Percentiles rank a stretch among this genome's conserved stretches.
Conservation (phyloP, 108 stramenopile genomes). For the Pseudonitzschia pungens region DNA sequence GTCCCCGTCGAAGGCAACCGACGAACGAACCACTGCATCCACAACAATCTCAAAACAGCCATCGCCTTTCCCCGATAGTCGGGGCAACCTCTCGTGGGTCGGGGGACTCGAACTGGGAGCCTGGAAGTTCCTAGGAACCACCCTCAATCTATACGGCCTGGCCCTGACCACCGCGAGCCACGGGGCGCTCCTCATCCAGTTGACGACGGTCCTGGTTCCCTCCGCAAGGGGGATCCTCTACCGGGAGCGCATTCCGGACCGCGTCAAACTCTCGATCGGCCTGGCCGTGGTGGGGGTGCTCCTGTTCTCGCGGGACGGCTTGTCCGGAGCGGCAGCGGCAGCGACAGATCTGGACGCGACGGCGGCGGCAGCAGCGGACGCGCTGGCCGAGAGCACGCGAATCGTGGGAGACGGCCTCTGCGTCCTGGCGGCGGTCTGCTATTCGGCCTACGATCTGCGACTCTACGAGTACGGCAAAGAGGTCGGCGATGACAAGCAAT, state of each 20-base stretch:
- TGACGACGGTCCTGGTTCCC: slow-evolving; percentile 80
- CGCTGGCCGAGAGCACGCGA: slow-evolving; percentile 46
- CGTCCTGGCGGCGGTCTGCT: slow-evolving; percentile 70
- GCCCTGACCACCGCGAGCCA: slow-evolving; percentile 72
- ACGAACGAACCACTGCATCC: neutral
- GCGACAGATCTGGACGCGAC: no score
- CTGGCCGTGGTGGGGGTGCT: slow-evolving; percentile 68
- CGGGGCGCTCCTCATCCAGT: slow-evolving; percentile 78
- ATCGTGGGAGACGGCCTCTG: slow-evolving; percentile 62
- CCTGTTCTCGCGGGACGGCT: slow-evolving; percentile 49
- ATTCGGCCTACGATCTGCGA: slow-evolving; percentile 70
- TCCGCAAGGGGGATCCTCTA: slow-evolving; percentile 50
- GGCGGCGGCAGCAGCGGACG: neutral
- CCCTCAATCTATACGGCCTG: slow-evolving; percentile 72
- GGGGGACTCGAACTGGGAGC: slow-evolving; percentile 54
- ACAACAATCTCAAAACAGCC: no score
- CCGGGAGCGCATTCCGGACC: slow-evolving; percentile 67
- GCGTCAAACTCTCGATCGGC: slow-evolving; percentile 57
- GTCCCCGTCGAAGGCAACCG: slow-evolving; percentile 33
- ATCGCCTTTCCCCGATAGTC: no score
- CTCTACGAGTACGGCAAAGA: slow-evolving; percentile 67
- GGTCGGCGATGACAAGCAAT: slow-evolving; percentile 27
- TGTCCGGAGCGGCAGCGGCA: neutral
- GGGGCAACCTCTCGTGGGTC: neutral
- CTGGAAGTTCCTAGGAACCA: slow-evolving; percentile 73